Percentiles rank a stretch among this genome's conserved stretches.
phyloP scores from a whole-genome alignment of 2,329 filamentous ascomycete species.

The Epichloe bromicola region DNA sequence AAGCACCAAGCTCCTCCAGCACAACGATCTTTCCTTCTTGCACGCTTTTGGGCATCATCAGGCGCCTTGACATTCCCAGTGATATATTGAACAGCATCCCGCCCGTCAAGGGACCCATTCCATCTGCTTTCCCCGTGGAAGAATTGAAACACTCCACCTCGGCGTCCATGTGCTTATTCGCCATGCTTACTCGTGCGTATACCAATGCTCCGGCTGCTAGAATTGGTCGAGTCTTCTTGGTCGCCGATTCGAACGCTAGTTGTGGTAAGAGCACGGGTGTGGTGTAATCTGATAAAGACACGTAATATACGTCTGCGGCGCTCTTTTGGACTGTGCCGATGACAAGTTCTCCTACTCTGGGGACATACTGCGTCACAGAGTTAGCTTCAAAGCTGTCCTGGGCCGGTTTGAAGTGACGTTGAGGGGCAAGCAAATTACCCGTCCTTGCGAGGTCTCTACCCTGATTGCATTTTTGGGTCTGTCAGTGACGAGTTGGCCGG shows the following conservation, averaged over 20 bases:
- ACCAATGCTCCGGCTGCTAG: slow-evolving; percentile 65
- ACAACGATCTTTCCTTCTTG: slow-evolving; percentile 55
- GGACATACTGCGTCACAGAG: slow-evolving; percentile 50
- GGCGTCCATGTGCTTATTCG: slow-evolving; percentile 72
- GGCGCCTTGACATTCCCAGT: slow-evolving; percentile 64
- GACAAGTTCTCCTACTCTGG: slow-evolving; percentile 70
- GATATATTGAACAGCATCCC: slow-evolving; percentile 82
- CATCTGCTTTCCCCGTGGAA: slow-evolving; percentile 76
- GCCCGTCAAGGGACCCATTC: slow-evolving; percentile 67
- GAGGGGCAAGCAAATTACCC: slow-evolving; percentile 34
- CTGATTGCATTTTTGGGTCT: slow-evolving; percentile 64
- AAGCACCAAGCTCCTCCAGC: slow-evolving; percentile 62
- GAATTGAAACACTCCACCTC: slow-evolving; percentile 85
- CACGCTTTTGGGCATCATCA: slow-evolving; percentile 52
- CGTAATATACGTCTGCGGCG: slow-evolving; percentile 65
- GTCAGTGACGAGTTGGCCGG: slow-evolving; percentile 55
- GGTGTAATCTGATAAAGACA: slow-evolving; percentile 56
- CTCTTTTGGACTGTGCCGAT: slow-evolving; percentile 75
- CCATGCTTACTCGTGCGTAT: slow-evolving; percentile 71
- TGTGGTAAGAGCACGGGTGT: slow-evolving; percentile 62
- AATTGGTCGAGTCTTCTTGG: slow-evolving; percentile 79
- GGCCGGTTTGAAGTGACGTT: background rate
- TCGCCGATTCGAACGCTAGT: slow-evolving; percentile 84
- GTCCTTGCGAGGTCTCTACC: slow-evolving; percentile 57
- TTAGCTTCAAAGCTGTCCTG: background rate